Base-by-base conservation (phyloP, 1,284 basidiomycete species). In the Heterobasidion occidentale region DNA sequence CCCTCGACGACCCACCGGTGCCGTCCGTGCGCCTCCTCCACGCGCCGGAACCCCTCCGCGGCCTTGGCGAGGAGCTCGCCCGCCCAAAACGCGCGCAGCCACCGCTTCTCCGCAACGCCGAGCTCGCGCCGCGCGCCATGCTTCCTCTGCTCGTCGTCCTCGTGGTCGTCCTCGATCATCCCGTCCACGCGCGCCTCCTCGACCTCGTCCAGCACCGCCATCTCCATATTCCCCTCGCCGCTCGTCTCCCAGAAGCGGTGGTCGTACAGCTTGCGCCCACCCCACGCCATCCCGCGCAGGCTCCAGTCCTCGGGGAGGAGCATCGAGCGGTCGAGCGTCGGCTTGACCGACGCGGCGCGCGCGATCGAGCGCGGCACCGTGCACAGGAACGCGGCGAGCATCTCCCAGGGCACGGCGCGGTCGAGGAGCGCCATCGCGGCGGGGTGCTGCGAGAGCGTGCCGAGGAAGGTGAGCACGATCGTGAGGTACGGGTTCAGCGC, bases 221-320 rank as follows among this genome's bases (percentile, higher is more conserved):
- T 78, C 73, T 96, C 94, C 53, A 78, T 76, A 61, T 80, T 76
- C 59, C 75, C 79, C 63, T 79, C 87, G 61, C 81, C 85, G 12
- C 79, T 78, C 11, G 76, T 73, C 63, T 63, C 65, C 95, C 94
- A 98, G 70, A 89, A 98, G 0, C 94, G 94, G 48, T 90, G 82
- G 67, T 94, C 92, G 68, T 89, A 97, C 1, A 97, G 86, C 56
- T 86, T 83, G 59, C 92, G 79, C 7, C 91, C 88, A 1, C 92
- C 87, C 96, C 96, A 99, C 61, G 93, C 91, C 84, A 95, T 90
- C 3, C 97, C 97, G 36, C 95, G 81, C 59, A 98, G 71, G 63
- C 91, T 92, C 93, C 94, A 98, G 68, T 99, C 97, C 69, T 99
- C 97, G 0, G 91, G 83, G 2, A 99, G 74, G 12, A 80, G 84